Conservation (phyloP, 106 monocot species). For the Ottelia alismoides region DNA sequence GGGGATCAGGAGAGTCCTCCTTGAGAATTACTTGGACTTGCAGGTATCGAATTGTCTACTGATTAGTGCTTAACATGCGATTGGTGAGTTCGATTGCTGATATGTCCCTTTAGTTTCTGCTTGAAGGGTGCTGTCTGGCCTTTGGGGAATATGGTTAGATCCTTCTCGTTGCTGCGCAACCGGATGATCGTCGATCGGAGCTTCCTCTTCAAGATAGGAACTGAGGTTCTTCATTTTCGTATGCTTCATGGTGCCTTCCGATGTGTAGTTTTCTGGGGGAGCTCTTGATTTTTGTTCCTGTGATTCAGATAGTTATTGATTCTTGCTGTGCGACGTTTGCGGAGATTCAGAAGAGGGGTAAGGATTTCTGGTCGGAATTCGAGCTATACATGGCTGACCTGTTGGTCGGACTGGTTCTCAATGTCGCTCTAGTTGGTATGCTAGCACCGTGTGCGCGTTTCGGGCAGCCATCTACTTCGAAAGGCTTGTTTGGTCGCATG, state of each 20-base stretch:
- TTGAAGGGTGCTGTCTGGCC: slow-evolving; percentile 53
- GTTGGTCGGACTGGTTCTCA: slow-evolving; percentile 67
- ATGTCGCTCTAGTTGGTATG: slow-evolving; percentile 68
- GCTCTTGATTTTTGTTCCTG: background rate
- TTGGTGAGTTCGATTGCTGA: too few species aligned
- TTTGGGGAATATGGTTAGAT: slow-evolving; percentile 33
- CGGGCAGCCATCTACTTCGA: slow-evolving; percentile 35
- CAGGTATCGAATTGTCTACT: slow-evolving; percentile 26
- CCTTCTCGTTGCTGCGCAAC: slow-evolving; percentile 46
- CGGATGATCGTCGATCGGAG: slow-evolving; percentile 80
- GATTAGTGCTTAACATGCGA: background rate
- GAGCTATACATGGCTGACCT: slow-evolving; percentile 81
- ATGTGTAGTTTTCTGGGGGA: background rate
- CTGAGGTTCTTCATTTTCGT: slow-evolving; percentile 56
- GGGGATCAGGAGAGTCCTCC: slow-evolving; percentile 34
- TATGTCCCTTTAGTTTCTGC: slow-evolving; percentile 1
- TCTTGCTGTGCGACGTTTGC: slow-evolving; percentile 84
- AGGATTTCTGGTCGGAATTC: slow-evolving; percentile 88
- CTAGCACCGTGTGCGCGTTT: slow-evolving; percentile 75
- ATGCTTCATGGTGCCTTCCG: too few species aligned
- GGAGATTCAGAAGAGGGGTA: slow-evolving; percentile 81
- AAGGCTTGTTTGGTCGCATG: slow-evolving; percentile 35
- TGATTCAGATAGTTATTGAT: slow-evolving; percentile 66
- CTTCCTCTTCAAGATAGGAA: slow-evolving; percentile 81
- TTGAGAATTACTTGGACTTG: slow-evolving; percentile 46